phyloP scores from a whole-genome alignment of 2,329 filamentous ascomycete genomes.

The Talaromyces funiculosus region DNA sequence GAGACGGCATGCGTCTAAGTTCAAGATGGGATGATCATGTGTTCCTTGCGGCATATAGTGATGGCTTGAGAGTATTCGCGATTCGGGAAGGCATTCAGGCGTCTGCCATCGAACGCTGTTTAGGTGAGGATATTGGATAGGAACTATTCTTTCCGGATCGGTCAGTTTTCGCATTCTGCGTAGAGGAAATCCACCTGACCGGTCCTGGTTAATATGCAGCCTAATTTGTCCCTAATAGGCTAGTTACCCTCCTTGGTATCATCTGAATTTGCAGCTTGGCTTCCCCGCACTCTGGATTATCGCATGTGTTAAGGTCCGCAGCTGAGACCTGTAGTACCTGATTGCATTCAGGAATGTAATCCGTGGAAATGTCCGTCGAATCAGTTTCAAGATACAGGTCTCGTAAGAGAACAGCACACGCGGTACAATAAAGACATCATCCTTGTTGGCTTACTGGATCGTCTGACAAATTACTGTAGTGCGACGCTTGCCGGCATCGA shows the following conservation, averaged over 20 bases:
- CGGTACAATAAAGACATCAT: slow-evolving; percentile 18
- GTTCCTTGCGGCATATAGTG: not conserved
- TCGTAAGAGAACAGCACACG: slow-evolving; percentile 26
- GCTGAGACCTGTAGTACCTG: not conserved
- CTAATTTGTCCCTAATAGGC: not conserved
- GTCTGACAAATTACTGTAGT: not conserved
- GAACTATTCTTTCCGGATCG: not conserved
- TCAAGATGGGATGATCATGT: not conserved
- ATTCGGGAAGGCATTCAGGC: not conserved
- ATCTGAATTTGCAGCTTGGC: not conserved
- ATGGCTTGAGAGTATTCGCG: not conserved
- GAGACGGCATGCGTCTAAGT: not conserved
- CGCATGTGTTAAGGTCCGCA: not conserved
- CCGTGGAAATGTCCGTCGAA: not conserved
- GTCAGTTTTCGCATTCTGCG: not conserved
- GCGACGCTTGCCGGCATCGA: not conserved
- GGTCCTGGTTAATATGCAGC: not conserved
- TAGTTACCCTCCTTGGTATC: not conserved
- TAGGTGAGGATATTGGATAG: not conserved
- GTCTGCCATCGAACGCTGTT: not conserved
- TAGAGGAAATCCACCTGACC: not conserved
- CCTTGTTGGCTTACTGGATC: not conserved
- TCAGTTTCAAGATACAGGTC: slow-evolving; percentile 14
- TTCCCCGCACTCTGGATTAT: not conserved
- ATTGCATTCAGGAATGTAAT: not conserved